A percentile compares a stretch with the other conserved stretches of the same genome.
Conservation (phyloP, 352 stramenopile species). For the Globisporangium alternatum region DNA sequence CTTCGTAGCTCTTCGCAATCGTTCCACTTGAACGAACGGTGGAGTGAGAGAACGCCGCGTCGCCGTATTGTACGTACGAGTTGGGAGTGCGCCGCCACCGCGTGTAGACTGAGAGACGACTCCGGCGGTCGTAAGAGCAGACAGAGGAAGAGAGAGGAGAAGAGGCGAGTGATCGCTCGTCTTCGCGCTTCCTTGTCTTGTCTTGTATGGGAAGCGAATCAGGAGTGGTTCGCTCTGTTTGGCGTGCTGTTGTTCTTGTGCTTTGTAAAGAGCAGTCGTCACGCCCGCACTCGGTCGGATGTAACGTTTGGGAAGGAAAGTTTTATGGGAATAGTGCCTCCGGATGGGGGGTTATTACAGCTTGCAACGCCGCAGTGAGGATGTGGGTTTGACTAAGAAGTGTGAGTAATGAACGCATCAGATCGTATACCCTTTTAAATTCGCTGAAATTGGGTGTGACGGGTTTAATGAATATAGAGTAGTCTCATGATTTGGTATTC, state of each 20-base stretch:
- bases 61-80: not conserved
- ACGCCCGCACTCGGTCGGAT: not conserved
- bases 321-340: not conserved
- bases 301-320: not conserved
- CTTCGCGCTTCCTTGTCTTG: not conserved
- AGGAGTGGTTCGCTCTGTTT: not conserved
- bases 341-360: too few relatives aligned
- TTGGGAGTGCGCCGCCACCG: too few relatives aligned
- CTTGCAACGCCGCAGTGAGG: too few relatives aligned
- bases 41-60: not conserved
- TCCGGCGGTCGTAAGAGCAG: not conserved
- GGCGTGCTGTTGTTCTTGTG: not conserved
- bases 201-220: conserved; percentile 1
- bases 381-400: too few relatives aligned
- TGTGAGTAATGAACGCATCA: too few relatives aligned
- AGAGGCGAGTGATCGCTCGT: not conserved
- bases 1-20: not conserved
- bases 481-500: too few relatives aligned
- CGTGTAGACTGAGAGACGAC: too few relatives aligned
- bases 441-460: too few relatives aligned
- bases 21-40: not conserved
- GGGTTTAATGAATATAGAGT: too few relatives aligned
- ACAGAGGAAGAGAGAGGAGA: not conserved
- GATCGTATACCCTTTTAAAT: too few relatives aligned
- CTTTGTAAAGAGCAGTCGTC: not conserved